A percentile compares a stretch with the other conserved stretches of the same genome.
phyloP scores from a whole-genome alignment of 208 protist species.

The Crithidia acanthocephali region DNA sequence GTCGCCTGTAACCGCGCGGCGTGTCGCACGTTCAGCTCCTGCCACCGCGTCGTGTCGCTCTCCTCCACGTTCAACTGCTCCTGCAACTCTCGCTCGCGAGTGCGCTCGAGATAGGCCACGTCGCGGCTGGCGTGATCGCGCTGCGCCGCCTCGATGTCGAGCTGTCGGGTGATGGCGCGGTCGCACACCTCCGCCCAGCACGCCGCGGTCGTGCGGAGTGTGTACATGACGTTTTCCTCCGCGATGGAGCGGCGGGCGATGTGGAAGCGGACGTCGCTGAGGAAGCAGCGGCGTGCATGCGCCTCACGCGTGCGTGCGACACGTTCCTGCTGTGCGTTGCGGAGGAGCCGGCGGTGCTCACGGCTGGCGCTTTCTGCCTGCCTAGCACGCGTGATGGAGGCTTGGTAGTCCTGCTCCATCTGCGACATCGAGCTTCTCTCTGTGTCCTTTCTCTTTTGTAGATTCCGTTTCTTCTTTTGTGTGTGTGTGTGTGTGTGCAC shows the following conservation, averaged over 20 bases:
- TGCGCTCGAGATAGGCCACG: conserved; percentile 49
- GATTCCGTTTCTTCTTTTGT: neutral
- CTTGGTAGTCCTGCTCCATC: conserved; percentile 35
- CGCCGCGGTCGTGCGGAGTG: conserved; percentile 48
- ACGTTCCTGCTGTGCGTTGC: conserved; percentile 55
- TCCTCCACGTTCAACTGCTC: conserved; percentile 52
- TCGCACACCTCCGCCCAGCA: conserved; percentile 84
- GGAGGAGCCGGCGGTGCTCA: conserved; percentile 36
- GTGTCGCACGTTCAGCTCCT: conserved; percentile 38
- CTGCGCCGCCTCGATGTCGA: conserved; percentile 53
- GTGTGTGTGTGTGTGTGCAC: no score
- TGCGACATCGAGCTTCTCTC: neutral
- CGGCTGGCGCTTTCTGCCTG: conserved; percentile 45
- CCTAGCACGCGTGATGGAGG: conserved; percentile 32
- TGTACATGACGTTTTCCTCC: conserved; percentile 62
- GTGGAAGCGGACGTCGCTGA: conserved; percentile 33
- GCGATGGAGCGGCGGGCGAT: conserved; percentile 33
- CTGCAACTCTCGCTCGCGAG: conserved; percentile 45
- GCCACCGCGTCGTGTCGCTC: conserved; percentile 64
- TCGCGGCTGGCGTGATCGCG: conserved; percentile 40
- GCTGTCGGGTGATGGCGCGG: conserved; percentile 61
- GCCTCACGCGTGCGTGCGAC: conserved; percentile 22
- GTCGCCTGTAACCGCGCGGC: conserved; percentile 18
- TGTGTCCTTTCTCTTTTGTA: conserved; percentile 4
- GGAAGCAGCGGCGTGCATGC: conserved; percentile 26